A percentile compares a stretch with the other conserved stretches of the same genome.
phyloP scores from a whole-genome alignment of 345 rosid species.

The Moringa oleifera region DNA sequence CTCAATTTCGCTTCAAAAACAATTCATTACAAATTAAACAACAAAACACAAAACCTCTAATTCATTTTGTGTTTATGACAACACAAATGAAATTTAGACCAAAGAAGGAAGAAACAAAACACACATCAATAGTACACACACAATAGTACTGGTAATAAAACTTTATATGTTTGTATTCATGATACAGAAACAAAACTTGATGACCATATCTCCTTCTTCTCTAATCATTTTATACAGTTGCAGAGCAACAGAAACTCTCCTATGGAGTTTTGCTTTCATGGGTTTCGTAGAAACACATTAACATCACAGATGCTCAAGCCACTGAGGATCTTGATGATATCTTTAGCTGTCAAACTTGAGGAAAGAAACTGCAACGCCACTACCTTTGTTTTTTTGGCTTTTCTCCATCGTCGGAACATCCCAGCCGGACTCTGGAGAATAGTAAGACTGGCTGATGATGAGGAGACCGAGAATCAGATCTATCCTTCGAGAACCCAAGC shows the following conservation, averaged over 20 bases:
- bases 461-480: slow-evolving; percentile 20
- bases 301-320: slow-evolving; percentile 20
- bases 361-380: slow-evolving; percentile 12
- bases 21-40: background rate
- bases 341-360: slow-evolving; percentile 14
- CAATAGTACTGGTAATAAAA: background rate
- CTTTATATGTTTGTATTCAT: slow-evolving; percentile 15
- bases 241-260: slow-evolving; percentile 19
- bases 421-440: background rate
- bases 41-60: background rate
- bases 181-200: slow-evolving; percentile 25
- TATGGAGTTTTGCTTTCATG: slow-evolving; percentile 21
- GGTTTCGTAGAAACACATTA: slow-evolving; percentile 15
- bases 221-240: slow-evolving; percentile 17
- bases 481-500: slow-evolving; percentile 46
- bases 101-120: too few relatives aligned
- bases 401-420: slow-evolving; percentile 15
- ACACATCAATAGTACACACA: too few relatives aligned
- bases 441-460: background rate
- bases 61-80: background rate
- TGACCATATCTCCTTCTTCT: slow-evolving; percentile 3
- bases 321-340: slow-evolving; percentile 7
- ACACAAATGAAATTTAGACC: slow-evolving; percentile 10
- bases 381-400: slow-evolving; percentile 1
- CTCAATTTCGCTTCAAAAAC: too few relatives aligned